Base-by-base conservation (phyloP, 2,329 filamentous ascomycete genomes). In the Pseudogymnoascus sp. region DNA sequence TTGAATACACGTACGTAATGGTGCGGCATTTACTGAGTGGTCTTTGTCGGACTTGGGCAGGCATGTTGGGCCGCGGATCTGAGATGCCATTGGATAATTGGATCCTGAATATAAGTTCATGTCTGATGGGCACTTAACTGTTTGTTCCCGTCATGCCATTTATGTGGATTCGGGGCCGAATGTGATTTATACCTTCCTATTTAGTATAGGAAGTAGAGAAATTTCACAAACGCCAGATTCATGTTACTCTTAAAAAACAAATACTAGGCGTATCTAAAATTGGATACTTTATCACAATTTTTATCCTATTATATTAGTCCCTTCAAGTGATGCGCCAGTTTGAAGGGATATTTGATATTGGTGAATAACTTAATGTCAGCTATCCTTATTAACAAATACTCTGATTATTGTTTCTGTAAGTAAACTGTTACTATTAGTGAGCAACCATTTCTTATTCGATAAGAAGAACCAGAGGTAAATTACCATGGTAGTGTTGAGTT, bases 1-100 rank as follows among this genome's bases (percentile, higher is more conserved):
- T 68, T 67, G 21, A 74, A 74, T 40, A 73, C 72, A 11, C 71
- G 73, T 66, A 67, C 70, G 35, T 61, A 36, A 15, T 28, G 26
- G 21, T 21, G 40, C 9, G 17, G 40, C 17, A 2, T 42, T 21
- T 42, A 11, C 13, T 9, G 5, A 21, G 40, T 15, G 33, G 11
- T 42, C 11, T 36, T 38, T 36, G 7, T 38, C 15, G 40, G 17
- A 19, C 8, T 13, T 11, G 11, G 10, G 6, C 17, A 11, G 17
- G 17, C 40, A 21, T 21, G 9, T 21, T 42, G 10, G 40, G 17
- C 10, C 17, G 17, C 3, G 17, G 40, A 42, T 42, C 17, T 21
- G 17, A 21, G 17, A 21, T 42, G 17, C 10, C 40, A 11, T 21
- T 21, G 40, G 11, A 42, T 42, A 42, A 5, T 42, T 42, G 7